Base-by-base conservation (phyloP, 2,329 filamentous ascomycete species). In the Penicillium sp. region DNA sequence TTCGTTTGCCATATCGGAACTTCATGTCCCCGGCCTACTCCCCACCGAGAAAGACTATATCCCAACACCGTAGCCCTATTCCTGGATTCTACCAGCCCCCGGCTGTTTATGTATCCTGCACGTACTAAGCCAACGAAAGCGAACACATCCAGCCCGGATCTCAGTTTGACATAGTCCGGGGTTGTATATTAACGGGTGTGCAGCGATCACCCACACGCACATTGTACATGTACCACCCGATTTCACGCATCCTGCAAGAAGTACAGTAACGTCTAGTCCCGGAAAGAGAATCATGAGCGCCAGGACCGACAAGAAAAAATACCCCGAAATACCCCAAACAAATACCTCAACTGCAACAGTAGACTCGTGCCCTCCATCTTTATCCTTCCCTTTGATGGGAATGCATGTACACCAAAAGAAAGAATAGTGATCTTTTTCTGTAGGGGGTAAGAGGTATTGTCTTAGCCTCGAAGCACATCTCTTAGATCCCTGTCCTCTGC, bases 181-280 rank as follows among this genome's bases (percentile, higher is more conserved):
- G 60, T 60, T 62, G 61, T 46, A 59, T 59, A 50, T 53, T 49
- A 55, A 57, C 51, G 55, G 53, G 49, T 57, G 48, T 60, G 58
- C 60, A 48, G 59, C 56, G 46, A 52, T 49, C 31, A 23, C 16
- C 43, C 52, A 53, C 46, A 53, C 43, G 31, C 40, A 38, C 41
- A 58, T 63, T 65, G 62, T 64, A 61, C 50, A 47, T 53, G 50
- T 50, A 50, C 54, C 25, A 59, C 61, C 57, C 23, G 33, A 46
- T 46, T 43, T 38, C 23, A 39, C 44, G 16, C 16, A 49, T 59
- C 41, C 54, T 57, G 50, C 55, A 61, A 31, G 53, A 57, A 23
- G 49, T 50, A 57, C 43, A 44, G 16, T 58, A 39, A 36, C 23
- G 11, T 31, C 23, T 48, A 50, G 36, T 11, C 25, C 50, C 29